Base-by-base conservation (phyloP, 1,284 basidiomycete species). In the Ganoderma lucidum region DNA sequence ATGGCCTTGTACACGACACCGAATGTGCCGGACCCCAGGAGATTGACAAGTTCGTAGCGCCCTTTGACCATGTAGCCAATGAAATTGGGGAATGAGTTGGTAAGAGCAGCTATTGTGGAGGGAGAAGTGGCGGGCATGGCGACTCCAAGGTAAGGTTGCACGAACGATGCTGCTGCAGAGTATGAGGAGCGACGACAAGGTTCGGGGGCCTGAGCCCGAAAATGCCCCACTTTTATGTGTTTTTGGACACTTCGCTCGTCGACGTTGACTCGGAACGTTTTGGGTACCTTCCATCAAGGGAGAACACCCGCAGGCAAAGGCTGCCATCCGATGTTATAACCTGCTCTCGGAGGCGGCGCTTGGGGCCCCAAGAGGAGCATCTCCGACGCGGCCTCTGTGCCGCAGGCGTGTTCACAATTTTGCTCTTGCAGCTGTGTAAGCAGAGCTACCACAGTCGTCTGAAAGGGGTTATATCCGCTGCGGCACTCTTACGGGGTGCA, bases 1-100 rank as follows among this genome's bases (percentile, higher is more conserved):
- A 77, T 58, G 17, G 79, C 80, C 51, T 76, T 76, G 70, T 81
- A 81, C 62, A 81, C 78, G 55, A 76, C 77, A 19, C 80, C 80
- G 60, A 77, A 79, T 28, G 75, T 71, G 58, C 80, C 80, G 55
- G 74, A 65, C 35, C 78, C 78, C 45, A 81, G 74, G 60, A 72
- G 53, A 56, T 74, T 41, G 53, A 66, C 62, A 45, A 71, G 53
- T 53, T 71, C 44, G 67, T 67, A 69, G 23, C 32, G 59, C 10
- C 60, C 42, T 28, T 51, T 42, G 5, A 64, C 30, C 6, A 0
- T 56, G 37, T 4, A 17, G 23, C 64, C 68, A 44, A 64, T 65
- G 58, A 75, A 66, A 67, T 74, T 65, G 42, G 74, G 68, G 56
- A 73, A 70, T 59, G 66, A 35, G n/a, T 61, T 30, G 23, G 68